Base-by-base conservation (phyloP, 345 rosid species). In the Dimocarpus longan region DNA sequence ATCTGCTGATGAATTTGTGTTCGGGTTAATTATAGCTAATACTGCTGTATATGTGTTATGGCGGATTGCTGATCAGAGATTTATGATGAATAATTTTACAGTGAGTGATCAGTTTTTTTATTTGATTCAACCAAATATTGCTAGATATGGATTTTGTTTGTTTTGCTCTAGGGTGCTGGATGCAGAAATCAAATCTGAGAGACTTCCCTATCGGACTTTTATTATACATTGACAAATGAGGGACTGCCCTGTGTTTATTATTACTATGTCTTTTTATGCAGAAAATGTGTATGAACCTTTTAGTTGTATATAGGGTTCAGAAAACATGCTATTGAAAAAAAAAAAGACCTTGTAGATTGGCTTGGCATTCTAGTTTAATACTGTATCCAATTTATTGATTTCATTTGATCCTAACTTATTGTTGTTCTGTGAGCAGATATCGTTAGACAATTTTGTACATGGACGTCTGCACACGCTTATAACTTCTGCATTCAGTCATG, bases 401-500 rank as follows among this genome's bases (percentile, higher is more conserved):
- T 48, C 19, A 12, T 26, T 5, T 46, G 16, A 18, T 67, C 37
- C 81, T 86, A 73, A 74, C 56, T 63, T 73, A 65, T 64, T 83
- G 62, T 69, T 82, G 71, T 82, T 80, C 43, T 43, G 15, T 79
- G 86, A 5, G 82, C 94, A 96, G 99, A 85, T 93, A 74, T 96
- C 98, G 10, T 64, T 95, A 75, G 97, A 96, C 74, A 91, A 96
- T 73, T 21, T 94, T 80, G 85, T 65, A 80, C 84, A 82, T 72
- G 95, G 97, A 28, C 93, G 86, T 66, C 11, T 94, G 76, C 95
- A 92, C 78, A 91, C 92, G 3, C 54, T 91, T 78, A 80, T 94
- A 80, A 92, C 97, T 76, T 91, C 93, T 57, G 97, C 98, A 54
- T 94, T 96, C 88, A 94, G 99, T 85, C 99, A 96, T 86, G 79